Conservation (phyloP, 257 asterid genomes). For the Rehmannia glutinosa region DNA sequence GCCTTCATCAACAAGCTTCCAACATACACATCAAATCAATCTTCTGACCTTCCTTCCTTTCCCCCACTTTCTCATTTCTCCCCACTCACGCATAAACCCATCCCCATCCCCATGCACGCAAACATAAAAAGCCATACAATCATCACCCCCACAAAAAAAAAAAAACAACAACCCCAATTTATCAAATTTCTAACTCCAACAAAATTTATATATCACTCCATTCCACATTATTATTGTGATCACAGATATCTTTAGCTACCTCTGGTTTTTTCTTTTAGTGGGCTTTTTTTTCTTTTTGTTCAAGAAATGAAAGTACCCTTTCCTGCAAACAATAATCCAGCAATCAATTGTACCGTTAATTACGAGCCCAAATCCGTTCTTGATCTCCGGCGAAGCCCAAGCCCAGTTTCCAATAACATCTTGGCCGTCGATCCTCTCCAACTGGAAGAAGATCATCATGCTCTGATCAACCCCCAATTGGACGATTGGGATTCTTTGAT, state of each 20-base stretch:
- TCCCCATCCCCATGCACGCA: conserved; percentile 38
- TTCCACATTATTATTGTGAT: conserved; percentile 19
- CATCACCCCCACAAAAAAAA: conserved; percentile 41
- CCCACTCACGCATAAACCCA: conserved; percentile 26
- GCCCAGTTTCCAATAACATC: too few species aligned
- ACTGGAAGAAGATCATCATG: conserved; percentile 84
- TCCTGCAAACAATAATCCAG: too few species aligned
- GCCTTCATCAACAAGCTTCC: conserved; percentile 50
- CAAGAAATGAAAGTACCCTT: too few species aligned
- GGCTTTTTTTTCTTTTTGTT: background rate
- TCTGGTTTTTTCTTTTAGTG: conserved; percentile 12
- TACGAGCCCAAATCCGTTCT: too few species aligned
- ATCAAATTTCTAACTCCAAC: too few species aligned
- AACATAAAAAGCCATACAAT: conserved; percentile 46
- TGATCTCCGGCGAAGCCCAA: too few species aligned
- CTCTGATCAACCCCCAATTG: conserved; percentile 46
- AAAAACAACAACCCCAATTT: too few species aligned
- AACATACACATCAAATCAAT: conserved; percentile 28
- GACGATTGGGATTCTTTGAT: conserved; percentile 81
- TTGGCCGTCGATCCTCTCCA: conserved; percentile 65
- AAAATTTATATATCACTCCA: too few species aligned
- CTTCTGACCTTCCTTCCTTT: conserved; percentile 18
- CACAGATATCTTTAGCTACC: background rate
- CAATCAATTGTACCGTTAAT: too few species aligned
- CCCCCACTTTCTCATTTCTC: background rate